phyloP scores from a whole-genome alignment of 2,329 filamentous ascomycete species.

The Pestalotiopsis sp. region DNA sequence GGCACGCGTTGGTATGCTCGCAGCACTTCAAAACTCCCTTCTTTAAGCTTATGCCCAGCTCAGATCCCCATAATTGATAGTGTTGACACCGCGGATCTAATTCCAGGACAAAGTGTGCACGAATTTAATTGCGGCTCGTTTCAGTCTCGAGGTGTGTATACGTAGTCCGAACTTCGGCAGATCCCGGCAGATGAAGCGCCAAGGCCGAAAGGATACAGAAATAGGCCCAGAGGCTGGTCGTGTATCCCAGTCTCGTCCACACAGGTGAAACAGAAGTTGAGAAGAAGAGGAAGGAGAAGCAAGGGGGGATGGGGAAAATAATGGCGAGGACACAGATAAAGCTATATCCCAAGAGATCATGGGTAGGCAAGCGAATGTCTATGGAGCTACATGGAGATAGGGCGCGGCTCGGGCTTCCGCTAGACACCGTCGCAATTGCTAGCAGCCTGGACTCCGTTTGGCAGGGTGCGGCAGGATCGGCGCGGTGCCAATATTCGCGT shows the following conservation, averaged over 20 bases:
- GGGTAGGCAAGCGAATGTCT: neutral
- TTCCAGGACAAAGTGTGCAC: conserved; percentile 8
- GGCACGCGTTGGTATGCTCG: neutral
- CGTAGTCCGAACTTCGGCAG: conserved; percentile 9
- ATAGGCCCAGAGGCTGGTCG: neutral
- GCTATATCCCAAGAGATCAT: neutral
- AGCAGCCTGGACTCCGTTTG: neutral
- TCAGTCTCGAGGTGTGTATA: conserved; percentile 14
- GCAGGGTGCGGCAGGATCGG: neutral
- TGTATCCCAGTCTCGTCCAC: conserved; percentile 10
- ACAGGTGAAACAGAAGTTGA: conserved; percentile 10
- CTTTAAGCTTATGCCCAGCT: neutral
- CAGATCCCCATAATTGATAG: conserved; percentile 12
- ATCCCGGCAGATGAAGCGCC: conserved; percentile 6
- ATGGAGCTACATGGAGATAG: conserved; percentile 8
- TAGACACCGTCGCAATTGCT: conserved; percentile 5
- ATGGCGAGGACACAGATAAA: conserved; percentile 8
- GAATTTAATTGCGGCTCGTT: conserved; percentile 11
- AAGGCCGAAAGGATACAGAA: conserved; percentile 4
- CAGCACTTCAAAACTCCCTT: conserved; percentile 2
- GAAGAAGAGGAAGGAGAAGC: conserved; percentile 6
- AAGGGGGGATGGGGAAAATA: neutral
- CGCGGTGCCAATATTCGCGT: neutral
- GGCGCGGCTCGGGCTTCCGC: conserved; percentile 8
- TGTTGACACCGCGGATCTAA: conserved; percentile 4